Evolutionary conservation across 169 alveolate genomes (phyloP).

Genomic region (Perkinsus marinus): DNA sequence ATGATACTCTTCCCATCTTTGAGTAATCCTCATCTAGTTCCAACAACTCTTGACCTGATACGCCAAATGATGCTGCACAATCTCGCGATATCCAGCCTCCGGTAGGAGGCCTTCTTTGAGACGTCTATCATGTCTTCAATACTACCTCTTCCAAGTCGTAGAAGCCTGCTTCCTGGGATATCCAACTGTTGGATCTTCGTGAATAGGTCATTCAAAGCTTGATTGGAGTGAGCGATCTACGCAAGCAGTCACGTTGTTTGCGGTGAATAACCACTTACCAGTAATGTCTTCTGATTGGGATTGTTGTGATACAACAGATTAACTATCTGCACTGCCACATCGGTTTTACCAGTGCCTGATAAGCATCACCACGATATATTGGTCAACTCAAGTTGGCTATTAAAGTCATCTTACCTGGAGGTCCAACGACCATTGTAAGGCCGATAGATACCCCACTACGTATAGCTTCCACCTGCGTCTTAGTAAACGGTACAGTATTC

Average conservation of each 20-base stretch:
- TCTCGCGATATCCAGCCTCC: too few species aligned
- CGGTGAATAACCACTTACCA: slow-evolving; percentile 31
- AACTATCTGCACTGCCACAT: slow-evolving; percentile 75
- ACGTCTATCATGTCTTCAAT: not conserved
- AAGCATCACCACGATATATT: not conserved
- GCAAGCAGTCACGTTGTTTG: slow-evolving; percentile 3
- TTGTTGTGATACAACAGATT: slow-evolving; percentile 63
- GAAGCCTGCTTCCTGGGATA: slow-evolving; percentile 14
- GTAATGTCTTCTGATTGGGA: slow-evolving; percentile 65
- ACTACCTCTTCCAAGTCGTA: not conserved
- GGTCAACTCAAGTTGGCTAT: not conserved
- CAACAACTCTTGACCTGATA: slow-evolving; percentile 12
- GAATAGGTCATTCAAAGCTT: slow-evolving; percentile 79
- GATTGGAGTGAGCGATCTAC: slow-evolving; percentile 60
- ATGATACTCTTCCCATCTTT: slow-evolving; percentile 69
- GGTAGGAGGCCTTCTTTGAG: not conserved
- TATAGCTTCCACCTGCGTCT: slow-evolving; percentile 66
- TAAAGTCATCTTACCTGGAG: slow-evolving; percentile 65
- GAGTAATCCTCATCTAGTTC: slow-evolving; percentile 46
- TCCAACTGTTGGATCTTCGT: slow-evolving; percentile 64
- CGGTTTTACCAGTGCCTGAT: slow-evolving; percentile 59
- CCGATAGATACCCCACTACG: slow-evolving; percentile 73
- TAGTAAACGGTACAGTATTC: slow-evolving; percentile 46
- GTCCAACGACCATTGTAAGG: slow-evolving; percentile 77
- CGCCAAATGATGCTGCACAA: too few species aligned